Base-by-base conservation (phyloP, 2,329 filamentous ascomycete species). In the Magnaporthiopsis incrustans region DNA sequence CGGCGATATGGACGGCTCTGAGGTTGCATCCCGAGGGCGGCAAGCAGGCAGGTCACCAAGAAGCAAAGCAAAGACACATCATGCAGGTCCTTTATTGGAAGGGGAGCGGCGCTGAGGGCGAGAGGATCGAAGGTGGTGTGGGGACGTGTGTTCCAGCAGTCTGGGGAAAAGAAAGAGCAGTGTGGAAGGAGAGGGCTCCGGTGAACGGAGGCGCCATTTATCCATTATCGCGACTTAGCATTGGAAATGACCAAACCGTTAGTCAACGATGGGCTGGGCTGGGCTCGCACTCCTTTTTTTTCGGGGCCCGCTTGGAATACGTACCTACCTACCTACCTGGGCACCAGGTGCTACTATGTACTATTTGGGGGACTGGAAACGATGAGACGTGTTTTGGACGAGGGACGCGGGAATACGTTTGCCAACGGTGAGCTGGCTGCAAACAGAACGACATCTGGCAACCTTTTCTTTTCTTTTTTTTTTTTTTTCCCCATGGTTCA, bases 201-300 rank as follows among this genome's bases (percentile, higher is more conserved):
- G 22, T n/a, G 44, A 22, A 25, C 44, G 44, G 44, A 53, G 44
- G 44, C n/a, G 44, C 8, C 44, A 30, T 30, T 30, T 30, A 30
- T 30, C 30, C 30, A 53, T 11, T 53, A 53, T 53, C 44, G n/a
- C 44, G 18, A 25, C 7, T 58, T 27, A 58, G 30, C 30, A 32
- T 30, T 7, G 57, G 57, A 58, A 58, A 58, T 58, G 57, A 58
- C 57, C 57, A 58, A 58, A 58, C 30, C 22, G 57, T 58, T 58
- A 58, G 44, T 53, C 44, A 53, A 53, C 22, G 44, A 25, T 53
- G 44, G 44, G 2, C 57, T 30, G n/a, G 56, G 53, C 25, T 50
- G 15, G 38, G 38, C 38, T n/a, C 10, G 25, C 2, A 1, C 12
- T 35, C 11, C 11, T 11, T 58, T 15, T 30, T 15, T 30, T 38